Conservation (phyloP, 257 asterid species). For the Lithospermum erythrorhizon region DNA sequence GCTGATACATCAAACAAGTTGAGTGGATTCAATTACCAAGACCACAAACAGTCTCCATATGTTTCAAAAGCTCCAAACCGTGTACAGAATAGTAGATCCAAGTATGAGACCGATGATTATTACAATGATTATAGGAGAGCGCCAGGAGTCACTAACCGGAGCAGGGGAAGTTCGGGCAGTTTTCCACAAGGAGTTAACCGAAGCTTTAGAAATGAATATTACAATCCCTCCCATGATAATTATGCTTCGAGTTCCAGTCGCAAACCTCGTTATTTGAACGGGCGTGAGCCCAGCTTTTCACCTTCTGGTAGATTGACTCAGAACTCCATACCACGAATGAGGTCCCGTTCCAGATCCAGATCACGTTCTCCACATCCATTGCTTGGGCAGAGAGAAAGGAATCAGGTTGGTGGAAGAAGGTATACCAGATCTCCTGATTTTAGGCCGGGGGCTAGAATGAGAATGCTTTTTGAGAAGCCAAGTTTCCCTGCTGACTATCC, state of each 20-base stretch:
- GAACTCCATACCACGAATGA: constrained; percentile 23
- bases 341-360: constrained; percentile 71
- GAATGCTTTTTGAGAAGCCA: constrained; percentile 39
- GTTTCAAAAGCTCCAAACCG: constrained; percentile 35
- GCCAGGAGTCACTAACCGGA: constrained; percentile 23
- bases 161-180: constrained; percentile 28
- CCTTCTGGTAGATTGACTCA: constrained; percentile 32
- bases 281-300: constrained; percentile 43
- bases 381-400: too few relatives aligned
- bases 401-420: background rate
- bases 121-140: constrained; percentile 32
- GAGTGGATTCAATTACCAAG: constrained; percentile 29
- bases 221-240: constrained; percentile 31
- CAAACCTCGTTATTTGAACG: constrained; percentile 31
- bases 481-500: constrained; percentile 37
- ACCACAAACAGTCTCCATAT: constrained; percentile 27
- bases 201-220: constrained; percentile 32
- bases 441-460: constrained; percentile 40
- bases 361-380: constrained; percentile 65
- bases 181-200: constrained; percentile 35
- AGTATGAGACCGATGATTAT: constrained; percentile 37
- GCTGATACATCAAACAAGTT: constrained; percentile 32
- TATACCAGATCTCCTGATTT: constrained; percentile 50
- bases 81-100: constrained; percentile 43
- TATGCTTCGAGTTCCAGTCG: constrained; percentile 23